A percentile compares a stretch with the other conserved stretches of the same genome.
These are phyloP conservation scores for Protoeuglena noctilucae DNA, from an alignment of 139 green algal genomes.

Conservation along the genomic window DNA sequence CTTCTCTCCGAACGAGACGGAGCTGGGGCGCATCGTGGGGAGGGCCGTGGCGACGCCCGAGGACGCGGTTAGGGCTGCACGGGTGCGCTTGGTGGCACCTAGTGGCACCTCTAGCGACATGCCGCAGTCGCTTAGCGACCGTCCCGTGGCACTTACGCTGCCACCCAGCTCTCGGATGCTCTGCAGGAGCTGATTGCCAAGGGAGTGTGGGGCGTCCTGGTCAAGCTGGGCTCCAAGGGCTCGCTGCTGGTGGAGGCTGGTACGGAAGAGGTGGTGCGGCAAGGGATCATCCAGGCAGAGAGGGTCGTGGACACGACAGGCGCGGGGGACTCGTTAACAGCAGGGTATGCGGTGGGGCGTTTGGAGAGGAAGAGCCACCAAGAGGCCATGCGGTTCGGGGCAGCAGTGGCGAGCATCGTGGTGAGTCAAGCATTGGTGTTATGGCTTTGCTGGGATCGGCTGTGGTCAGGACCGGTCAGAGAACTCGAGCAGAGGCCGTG, in stretches of 20 bases:
- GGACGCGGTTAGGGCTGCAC: too few species aligned
- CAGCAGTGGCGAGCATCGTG: slow-evolving; percentile 33
- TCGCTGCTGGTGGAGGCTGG: slow-evolving; percentile 41
- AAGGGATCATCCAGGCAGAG: slow-evolving; percentile 14
- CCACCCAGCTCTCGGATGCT: slow-evolving; percentile 21
- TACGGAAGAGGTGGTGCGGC: slow-evolving; percentile 15
- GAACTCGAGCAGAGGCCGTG: too few species aligned
- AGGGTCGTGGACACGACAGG: slow-evolving; percentile 72
- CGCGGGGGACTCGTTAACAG: slow-evolving; percentile 87
- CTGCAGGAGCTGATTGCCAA: slow-evolving; percentile 30
- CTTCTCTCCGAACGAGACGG: slow-evolving; percentile 78
- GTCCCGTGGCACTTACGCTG: not conserved
- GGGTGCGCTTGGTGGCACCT: too few species aligned
- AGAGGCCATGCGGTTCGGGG: slow-evolving; percentile 55
- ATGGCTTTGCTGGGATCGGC: too few species aligned
- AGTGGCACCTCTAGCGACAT: too few species aligned
- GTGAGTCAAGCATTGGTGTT: too few species aligned
- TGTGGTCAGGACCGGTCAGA: too few species aligned
- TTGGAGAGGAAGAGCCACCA: slow-evolving; percentile 41
- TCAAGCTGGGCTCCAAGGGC: slow-evolving; percentile 68
- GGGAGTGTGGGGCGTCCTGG: slow-evolving; percentile 47
- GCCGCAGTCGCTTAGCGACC: too few species aligned
- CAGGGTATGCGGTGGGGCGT: slow-evolving; percentile 54
- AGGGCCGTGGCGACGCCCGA: too few species aligned
- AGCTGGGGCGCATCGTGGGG: too few species aligned